These are phyloP conservation scores for Elsinoe fawcettii DNA, from an alignment of 2,329 filamentous ascomycete genomes.

Conservation along the genomic window DNA sequence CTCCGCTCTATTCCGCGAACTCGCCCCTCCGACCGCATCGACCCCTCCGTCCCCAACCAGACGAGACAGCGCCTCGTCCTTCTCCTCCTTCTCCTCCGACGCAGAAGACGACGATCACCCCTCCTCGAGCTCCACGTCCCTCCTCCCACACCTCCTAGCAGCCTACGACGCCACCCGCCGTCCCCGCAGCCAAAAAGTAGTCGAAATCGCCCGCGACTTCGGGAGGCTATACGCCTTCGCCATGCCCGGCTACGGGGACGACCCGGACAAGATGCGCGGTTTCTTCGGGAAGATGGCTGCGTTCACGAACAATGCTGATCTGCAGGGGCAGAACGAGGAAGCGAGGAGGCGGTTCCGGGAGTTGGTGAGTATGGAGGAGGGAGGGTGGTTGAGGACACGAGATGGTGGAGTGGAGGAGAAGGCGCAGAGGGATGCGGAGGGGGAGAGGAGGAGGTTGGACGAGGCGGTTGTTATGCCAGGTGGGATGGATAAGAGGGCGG, in stretches of 20 bases:
- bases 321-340: slow-evolving; percentile 26
- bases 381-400: not conserved
- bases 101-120: slow-evolving; percentile 3
- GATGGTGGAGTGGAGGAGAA: not conserved
- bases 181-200: slow-evolving; percentile 26
- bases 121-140: not conserved
- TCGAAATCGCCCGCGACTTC: slow-evolving; percentile 27
- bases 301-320: slow-evolving; percentile 28
- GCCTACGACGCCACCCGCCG: slow-evolving; percentile 26
- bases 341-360: slow-evolving; percentile 24
- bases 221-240: slow-evolving; percentile 27
- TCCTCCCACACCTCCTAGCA: slow-evolving; percentile 22
- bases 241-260: slow-evolving; percentile 24
- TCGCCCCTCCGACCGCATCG: not conserved
- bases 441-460: not conserved
- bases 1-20: slow-evolving; percentile 24
- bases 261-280: slow-evolving; percentile 26
- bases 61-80: not conserved
- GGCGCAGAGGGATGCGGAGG: not conserved
- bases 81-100: not conserved
- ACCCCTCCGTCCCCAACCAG: not conserved
- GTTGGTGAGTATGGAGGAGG: slow-evolving; percentile 15
- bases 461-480: not conserved
- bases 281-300: slow-evolving; percentile 26
- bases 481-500: not conserved